These are phyloP conservation scores for Suillus decipiens DNA, from an alignment of 768 basidiomycete species.

Conservation along the genomic window DNA sequence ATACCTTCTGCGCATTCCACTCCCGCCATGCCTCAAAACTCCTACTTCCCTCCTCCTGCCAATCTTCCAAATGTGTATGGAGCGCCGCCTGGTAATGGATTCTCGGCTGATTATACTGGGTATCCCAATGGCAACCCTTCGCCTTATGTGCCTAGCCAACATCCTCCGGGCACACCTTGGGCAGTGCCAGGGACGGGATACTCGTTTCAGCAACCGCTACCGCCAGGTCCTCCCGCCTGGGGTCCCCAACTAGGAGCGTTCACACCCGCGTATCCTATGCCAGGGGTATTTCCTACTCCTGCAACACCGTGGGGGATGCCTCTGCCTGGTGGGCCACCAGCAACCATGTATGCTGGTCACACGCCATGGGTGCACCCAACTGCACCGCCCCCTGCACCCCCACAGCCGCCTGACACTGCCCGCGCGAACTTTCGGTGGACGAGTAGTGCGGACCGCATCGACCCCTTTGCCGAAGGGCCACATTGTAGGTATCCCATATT, in stretches of 20 bases:
- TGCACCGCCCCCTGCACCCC: slow-evolving; percentile 21
- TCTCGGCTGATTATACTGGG: slow-evolving; percentile 35
- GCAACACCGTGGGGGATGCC: slow-evolving; percentile 29
- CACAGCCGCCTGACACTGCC: slow-evolving; percentile 25
- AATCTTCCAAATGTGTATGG: slow-evolving; percentile 28
- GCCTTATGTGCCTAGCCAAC: slow-evolving; percentile 28
- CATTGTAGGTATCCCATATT: slow-evolving; percentile 37
- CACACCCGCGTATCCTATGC: background rate
- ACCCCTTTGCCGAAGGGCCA: slow-evolving; percentile 41
- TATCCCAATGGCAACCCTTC: slow-evolving; percentile 29
- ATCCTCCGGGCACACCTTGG: slow-evolving; percentile 20
- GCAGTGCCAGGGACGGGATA: slow-evolving; percentile 24
- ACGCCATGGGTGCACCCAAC: slow-evolving; percentile 29
- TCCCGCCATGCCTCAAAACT: slow-evolving; percentile 31
- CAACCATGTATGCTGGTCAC: slow-evolving; percentile 25
- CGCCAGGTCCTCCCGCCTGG: slow-evolving; percentile 27
- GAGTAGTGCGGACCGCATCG: slow-evolving; percentile 33
- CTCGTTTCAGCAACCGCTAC: slow-evolving; percentile 34
- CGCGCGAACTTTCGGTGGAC: slow-evolving; percentile 32
- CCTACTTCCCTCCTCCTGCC: slow-evolving; percentile 34
- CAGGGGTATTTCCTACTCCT: slow-evolving; percentile 20
- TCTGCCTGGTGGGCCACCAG: slow-evolving; percentile 15
- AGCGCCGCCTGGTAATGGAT: slow-evolving; percentile 13
- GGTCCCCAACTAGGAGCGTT: slow-evolving; percentile 14
- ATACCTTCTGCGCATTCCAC: slow-evolving; percentile 30